A percentile compares a stretch with the other conserved stretches of the same genome.
Evolutionary conservation across 169 alveolate species (phyloP).

Genomic region (Perkinsus olseni): DNA sequence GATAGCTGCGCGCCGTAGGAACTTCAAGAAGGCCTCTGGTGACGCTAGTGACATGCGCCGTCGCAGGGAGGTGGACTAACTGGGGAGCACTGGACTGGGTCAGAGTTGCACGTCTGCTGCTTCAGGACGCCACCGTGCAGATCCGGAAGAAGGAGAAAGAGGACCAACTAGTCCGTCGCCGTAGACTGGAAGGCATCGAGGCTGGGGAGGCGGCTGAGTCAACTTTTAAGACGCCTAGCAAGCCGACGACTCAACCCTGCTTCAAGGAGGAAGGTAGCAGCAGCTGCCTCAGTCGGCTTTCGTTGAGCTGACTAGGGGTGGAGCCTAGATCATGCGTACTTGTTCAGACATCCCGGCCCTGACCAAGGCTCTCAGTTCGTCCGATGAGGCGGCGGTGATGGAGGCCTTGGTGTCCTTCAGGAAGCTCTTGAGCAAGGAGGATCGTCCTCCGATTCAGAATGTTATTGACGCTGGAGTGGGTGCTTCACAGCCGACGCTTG

Average conservation of each 20-base stretch:
- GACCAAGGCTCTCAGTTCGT: background rate
- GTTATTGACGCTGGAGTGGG: constrained; percentile 69
- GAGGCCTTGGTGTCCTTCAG: constrained; percentile 42
- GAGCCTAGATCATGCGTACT: background rate
- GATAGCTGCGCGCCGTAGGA: background rate
- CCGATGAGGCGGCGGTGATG: background rate
- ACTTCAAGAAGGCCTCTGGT: background rate
- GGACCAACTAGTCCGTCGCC: background rate
- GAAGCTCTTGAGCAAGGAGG: constrained; percentile 69
- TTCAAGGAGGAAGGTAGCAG: background rate
- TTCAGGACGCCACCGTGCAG: background rate
- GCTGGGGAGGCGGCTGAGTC: background rate
- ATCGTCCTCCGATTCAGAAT: constrained; percentile 81
- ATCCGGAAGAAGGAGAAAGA: background rate
- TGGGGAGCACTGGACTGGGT: background rate
- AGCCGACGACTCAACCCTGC: background rate
- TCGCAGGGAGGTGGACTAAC: background rate
- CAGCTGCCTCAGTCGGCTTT: no score
- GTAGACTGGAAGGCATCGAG: background rate
- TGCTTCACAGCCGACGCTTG: background rate
- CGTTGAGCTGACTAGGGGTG: no score
- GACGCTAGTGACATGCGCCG: background rate
- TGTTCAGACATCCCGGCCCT: background rate
- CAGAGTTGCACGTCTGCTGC: background rate
- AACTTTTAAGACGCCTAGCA: background rate